A percentile compares a stretch with the other conserved stretches of the same genome.
These are phyloP conservation scores for Geranium brycei DNA, from an alignment of 345 rosid species.

Conservation along the genomic window DNA sequence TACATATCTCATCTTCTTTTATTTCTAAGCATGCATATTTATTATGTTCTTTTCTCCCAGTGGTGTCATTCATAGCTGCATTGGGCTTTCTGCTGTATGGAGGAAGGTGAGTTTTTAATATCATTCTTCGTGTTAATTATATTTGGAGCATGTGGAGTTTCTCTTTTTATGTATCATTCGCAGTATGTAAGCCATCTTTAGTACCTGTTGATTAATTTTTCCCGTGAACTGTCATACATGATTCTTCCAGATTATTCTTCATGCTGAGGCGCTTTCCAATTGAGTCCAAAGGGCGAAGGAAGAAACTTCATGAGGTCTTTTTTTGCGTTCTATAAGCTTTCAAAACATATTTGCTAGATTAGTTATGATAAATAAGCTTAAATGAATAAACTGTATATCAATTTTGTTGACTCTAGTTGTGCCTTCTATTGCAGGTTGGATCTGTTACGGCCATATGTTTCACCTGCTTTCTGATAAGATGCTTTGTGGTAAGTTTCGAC, in stretches of 20 bases:
- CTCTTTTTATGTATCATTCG: slow-evolving; percentile 2
- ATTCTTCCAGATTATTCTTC: slow-evolving; percentile 58
- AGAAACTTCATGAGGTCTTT: slow-evolving; percentile 89
- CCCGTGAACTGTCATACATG: slow-evolving; percentile 1
- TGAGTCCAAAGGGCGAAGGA: slow-evolving; percentile 96
- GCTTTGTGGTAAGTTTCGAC: slow-evolving; percentile 59
- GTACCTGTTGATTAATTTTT: slow-evolving; percentile 4
- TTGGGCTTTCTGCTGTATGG: slow-evolving; percentile 88
- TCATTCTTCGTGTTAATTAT: slow-evolving; percentile 1
- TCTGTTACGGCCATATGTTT: slow-evolving; percentile 94
- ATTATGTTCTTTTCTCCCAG: slow-evolving; percentile 29
- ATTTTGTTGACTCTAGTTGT: slow-evolving; percentile 6
- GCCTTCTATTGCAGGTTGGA: slow-evolving; percentile 58
- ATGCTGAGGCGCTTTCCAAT: slow-evolving; percentile 95
- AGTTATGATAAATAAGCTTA: too few relatives aligned
- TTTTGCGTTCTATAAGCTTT: neutral
- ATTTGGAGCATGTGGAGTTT: slow-evolving; percentile 7
- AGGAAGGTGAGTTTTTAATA: slow-evolving; percentile 58
- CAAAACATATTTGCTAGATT: too few relatives aligned
- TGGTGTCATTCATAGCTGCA: slow-evolving; percentile 80
- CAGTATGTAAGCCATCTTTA: slow-evolving; percentile 1
- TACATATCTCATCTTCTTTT: too few relatives aligned
- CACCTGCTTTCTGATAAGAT: slow-evolving; percentile 89
- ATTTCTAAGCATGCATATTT: neutral
- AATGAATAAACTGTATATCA: too few relatives aligned